Conservation (phyloP, 495 filamentous ascomycete species). For the Trichoderma virens region DNA sequence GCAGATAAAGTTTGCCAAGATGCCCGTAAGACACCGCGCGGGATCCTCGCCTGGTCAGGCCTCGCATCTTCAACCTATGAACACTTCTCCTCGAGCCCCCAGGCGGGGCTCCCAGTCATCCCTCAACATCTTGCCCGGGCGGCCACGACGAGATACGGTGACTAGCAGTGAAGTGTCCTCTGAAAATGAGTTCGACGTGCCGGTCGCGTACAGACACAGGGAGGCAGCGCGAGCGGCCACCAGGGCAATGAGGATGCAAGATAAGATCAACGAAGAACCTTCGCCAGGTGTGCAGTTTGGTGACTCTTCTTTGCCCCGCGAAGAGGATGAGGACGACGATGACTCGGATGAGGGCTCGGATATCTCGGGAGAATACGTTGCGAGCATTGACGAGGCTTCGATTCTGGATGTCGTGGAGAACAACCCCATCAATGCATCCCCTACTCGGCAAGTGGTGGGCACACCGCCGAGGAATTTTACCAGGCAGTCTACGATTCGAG, state of each 20-base stretch:
- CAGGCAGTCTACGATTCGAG: conserved; percentile 39
- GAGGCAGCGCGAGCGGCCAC: conserved; percentile 33
- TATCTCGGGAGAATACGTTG: conserved; percentile 43
- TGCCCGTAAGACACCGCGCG: conserved; percentile 79
- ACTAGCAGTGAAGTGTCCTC: conserved; percentile 91
- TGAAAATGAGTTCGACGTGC: conserved; percentile 73
- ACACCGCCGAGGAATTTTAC: conserved; percentile 47
- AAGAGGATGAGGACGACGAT: conserved; percentile 45
- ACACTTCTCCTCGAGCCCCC: conserved; percentile 28
- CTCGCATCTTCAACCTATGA: conserved; percentile 41
- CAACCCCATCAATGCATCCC: conserved; percentile 37
- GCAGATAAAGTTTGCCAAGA: conserved; percentile 90
- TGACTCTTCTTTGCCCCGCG: conserved; percentile 26
- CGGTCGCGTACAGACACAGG: conserved; percentile 54
- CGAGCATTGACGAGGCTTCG: conserved; percentile 47
- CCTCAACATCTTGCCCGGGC: conserved; percentile 64
- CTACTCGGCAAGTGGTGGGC: conserved; percentile 42
- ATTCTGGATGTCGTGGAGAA: conserved; percentile 43
- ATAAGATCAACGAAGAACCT: conserved; percentile 36
- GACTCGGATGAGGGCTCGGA: conserved; percentile 53
- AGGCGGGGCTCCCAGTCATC: conserved; percentile 70
- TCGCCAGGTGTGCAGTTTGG: conserved; percentile 32
- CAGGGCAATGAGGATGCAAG: conserved; percentile 31
- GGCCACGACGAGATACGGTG: conserved; percentile 73
- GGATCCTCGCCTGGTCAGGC: conserved; percentile 79